A percentile compares a stretch with the other conserved stretches of the same genome.
phyloP scores from a whole-genome alignment of 164 flowering plant genomes.

The Stephania cephalantha region DNA sequence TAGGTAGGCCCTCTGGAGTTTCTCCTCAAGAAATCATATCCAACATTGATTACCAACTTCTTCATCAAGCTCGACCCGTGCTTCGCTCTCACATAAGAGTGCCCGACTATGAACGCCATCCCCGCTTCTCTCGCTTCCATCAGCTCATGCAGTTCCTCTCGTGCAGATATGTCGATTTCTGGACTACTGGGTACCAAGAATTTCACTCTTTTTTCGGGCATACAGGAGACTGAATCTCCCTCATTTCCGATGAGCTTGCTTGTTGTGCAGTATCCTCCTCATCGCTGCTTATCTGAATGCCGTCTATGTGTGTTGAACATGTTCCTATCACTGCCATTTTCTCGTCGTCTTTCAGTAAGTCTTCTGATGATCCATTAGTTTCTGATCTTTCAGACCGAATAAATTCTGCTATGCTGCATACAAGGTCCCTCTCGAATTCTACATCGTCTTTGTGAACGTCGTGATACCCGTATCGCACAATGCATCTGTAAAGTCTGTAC shows the following conservation, averaged over 20 bases:
- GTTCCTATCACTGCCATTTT: slow-evolving; percentile 76
- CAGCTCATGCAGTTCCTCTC: slow-evolving; percentile 60
- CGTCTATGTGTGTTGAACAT: slow-evolving; percentile 38
- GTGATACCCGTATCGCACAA: slow-evolving; percentile 85
- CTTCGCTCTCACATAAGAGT: slow-evolving; percentile 68
- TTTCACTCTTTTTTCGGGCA: slow-evolving; percentile 55
- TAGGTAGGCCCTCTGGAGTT: slow-evolving; percentile 55
- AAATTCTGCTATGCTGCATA: slow-evolving; percentile 79
- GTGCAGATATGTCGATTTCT: slow-evolving; percentile 23
- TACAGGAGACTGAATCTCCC: slow-evolving; percentile 38
- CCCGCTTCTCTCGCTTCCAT: slow-evolving; percentile 88
- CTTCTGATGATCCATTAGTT: slow-evolving; percentile 19
- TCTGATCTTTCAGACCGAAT: slow-evolving; percentile 45
- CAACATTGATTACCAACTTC: slow-evolving; percentile 54
- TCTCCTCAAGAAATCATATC: slow-evolving; percentile 77
- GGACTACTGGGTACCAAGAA: slow-evolving; percentile 64
- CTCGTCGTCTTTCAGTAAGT: slow-evolving; percentile 32
- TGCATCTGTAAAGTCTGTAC: slow-evolving; percentile 70
- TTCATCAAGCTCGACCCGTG: slow-evolving; percentile 63
- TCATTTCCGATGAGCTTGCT: slow-evolving; percentile 34
- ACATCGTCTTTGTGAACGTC: slow-evolving; percentile 74
- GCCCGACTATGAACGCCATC: slow-evolving; percentile 76
- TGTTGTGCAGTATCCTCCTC: slow-evolving; percentile 15
- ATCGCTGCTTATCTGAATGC: slow-evolving; percentile 44
- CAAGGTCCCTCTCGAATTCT: slow-evolving; percentile 80